phyloP scores from a whole-genome alignment of 1,139 yeast species.

The Taiozyma sp. region DNA sequence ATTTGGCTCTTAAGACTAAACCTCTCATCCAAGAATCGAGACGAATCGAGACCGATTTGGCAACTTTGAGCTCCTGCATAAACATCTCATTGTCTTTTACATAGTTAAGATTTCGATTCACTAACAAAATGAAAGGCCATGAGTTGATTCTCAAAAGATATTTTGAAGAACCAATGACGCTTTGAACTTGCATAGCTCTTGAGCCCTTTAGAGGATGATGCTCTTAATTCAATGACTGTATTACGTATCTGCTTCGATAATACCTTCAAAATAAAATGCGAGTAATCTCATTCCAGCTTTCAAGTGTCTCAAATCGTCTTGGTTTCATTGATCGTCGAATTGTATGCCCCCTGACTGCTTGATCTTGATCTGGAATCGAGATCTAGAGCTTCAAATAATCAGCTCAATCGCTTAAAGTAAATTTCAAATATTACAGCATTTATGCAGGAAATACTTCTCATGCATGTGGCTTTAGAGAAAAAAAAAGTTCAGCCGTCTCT shows the following conservation, averaged over 20 bases:
- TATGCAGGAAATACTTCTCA: no score
- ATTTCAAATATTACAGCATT: no score
- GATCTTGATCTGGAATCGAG: neutral
- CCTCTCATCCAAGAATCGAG: neutral
- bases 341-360: neutral
- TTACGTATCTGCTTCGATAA: no score
- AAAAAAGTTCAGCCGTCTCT: no score
- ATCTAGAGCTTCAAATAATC: neutral
- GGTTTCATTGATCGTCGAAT: neutral
- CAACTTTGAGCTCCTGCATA: neutral
- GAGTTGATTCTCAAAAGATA: neutral
- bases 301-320: neutral
- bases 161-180: no score
- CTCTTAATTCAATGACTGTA: no score
- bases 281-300: neutral
- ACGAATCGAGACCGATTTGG: neutral
- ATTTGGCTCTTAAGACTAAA: neutral
- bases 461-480: no score
- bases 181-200: no score
- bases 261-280: no score
- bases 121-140: neutral
- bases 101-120: neutral
- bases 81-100: neutral
- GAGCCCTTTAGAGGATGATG: no score
- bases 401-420: no score